Evolutionary conservation across 2,329 filamentous ascomycete species (phyloP), one percentile per base, ranked within the genome.

Genomic region (Didymella pinodella): DNA sequence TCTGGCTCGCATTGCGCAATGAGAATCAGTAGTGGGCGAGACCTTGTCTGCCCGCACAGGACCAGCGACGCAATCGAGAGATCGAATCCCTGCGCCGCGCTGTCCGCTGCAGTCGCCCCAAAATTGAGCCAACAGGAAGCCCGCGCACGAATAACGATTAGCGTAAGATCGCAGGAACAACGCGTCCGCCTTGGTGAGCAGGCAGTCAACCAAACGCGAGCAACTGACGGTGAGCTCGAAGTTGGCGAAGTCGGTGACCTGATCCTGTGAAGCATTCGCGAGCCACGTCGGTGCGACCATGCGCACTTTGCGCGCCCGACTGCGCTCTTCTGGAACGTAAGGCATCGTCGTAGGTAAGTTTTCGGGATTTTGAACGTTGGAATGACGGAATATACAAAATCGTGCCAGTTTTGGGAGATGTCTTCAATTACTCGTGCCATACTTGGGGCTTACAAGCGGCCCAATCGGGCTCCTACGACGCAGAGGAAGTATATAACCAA

Each of bases 1-100:
- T 26, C 38, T 32, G 28, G 28, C n/a, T 36, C 22, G 34, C 29
- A 22, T 36, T 25, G 48, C 29, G 54, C 36, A 40, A 34, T 7
- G n/a, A 43, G 12, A 18, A 18, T 11, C 26, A 40, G 45, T 22
- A 26, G 14, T 10, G 18, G 46, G 41, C 32, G 31, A 49, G 45
- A 38, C 50, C 45, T 54, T 31, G 25, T 31, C 40, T 25, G 25
- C 22, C 34, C 54, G 50, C 43, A 32, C 47, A 26, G 50, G 40
- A 54, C 18, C 38, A 40, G 51, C 38, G 26, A 29, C 48, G 41
- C 32, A 59, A 59, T 59, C 56, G 56, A 54, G 46, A 46, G 56
- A 50, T 59, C 56, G 46, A 54, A 32, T 46, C 51, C 56, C 50
- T 50, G 50, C 56, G 26, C 46, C 26, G 40, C 32, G 40, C 40